A percentile compares a stretch with the other conserved stretches of the same genome.
Conservation (phyloP, 345 rosid genomes). For the Camelina sativa region DNA sequence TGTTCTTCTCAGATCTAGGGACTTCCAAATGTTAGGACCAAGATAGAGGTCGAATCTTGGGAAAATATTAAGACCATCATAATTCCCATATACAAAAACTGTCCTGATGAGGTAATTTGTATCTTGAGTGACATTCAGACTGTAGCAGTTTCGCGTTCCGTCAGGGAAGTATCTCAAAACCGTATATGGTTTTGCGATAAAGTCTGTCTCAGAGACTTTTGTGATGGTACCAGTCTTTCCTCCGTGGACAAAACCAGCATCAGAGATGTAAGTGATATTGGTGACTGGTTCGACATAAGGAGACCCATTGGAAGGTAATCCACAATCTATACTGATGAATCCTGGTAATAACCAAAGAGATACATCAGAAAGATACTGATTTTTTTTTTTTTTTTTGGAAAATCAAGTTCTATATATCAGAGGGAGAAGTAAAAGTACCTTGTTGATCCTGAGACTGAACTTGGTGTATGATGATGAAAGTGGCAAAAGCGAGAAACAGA, state of each 20-base stretch:
- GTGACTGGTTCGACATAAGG: conserved; percentile 26
- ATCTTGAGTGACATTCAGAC: conserved; percentile 26
- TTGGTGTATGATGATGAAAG: not conserved
- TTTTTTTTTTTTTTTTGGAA: no score
- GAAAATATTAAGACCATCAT: conserved; percentile 33
- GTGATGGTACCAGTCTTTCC: conserved; percentile 22
- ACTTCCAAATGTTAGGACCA: conserved; percentile 47
- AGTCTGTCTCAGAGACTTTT: not conserved
- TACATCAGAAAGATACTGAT: no score
- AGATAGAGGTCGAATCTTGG: conserved; percentile 49
- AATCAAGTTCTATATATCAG: no score
- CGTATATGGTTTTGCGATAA: not conserved
- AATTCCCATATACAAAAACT: conserved; percentile 46
- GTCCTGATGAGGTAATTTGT: conserved; percentile 42
- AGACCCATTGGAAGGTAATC: conserved; percentile 28
- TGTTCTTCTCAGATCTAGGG: conserved; percentile 9
- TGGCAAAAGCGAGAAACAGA: not conserved
- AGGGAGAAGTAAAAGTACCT: conserved; percentile 10
- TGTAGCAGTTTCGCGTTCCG: conserved; percentile 50
- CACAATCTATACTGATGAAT: conserved; percentile 53
- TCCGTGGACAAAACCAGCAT: conserved; percentile 32
- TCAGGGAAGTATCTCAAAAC: conserved; percentile 41
- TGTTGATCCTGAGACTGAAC: conserved; percentile 40
- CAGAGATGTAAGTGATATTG: conserved; percentile 36
- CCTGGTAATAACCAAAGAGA: conserved; percentile 35